A percentile compares a stretch with the other conserved stretches of the same genome.
Conservation (phyloP, 441 rosid species). For the Syzygium syzygioides region DNA sequence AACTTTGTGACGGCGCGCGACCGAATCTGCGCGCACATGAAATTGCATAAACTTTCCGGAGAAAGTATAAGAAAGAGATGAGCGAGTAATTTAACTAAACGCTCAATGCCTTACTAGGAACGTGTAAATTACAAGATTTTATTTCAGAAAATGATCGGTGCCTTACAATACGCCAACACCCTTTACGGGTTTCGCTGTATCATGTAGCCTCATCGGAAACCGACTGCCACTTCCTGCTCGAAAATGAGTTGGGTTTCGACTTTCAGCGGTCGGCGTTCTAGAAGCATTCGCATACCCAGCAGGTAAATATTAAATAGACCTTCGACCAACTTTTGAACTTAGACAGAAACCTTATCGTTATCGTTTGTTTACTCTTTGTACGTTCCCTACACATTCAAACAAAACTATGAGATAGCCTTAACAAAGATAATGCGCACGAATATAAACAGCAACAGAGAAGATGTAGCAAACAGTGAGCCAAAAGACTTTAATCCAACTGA, state of each 20-base stretch:
- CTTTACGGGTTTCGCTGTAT: neutral
- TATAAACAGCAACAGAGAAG: neutral
- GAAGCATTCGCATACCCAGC: neutral
- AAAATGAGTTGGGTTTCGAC: neutral
- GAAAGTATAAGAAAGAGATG: neutral
- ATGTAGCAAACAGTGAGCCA: neutral
- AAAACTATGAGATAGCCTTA: neutral
- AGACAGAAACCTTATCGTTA: neutral
- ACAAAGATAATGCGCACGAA: neutral
- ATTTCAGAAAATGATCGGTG: neutral
- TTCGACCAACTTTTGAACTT: neutral
- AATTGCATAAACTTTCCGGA: neutral
- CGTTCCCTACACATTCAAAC: neutral
- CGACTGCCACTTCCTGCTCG: neutral
- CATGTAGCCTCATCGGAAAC: neutral
- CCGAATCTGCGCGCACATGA: slow-evolving; percentile 41
- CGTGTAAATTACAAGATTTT: neutral
- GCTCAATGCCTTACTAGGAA: neutral
- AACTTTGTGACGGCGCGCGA: slow-evolving; percentile 40
- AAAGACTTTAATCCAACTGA: neutral
- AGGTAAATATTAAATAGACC: neutral
- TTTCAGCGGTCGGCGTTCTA: neutral
- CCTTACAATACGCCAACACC: neutral
- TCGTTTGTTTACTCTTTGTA: neutral
- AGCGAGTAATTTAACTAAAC: neutral